Percentiles rank a stretch among this genome's conserved stretches.
phyloP scores from a whole-genome alignment of 306 rosid genomes.

The Lathyrus tuberosus region DNA sequence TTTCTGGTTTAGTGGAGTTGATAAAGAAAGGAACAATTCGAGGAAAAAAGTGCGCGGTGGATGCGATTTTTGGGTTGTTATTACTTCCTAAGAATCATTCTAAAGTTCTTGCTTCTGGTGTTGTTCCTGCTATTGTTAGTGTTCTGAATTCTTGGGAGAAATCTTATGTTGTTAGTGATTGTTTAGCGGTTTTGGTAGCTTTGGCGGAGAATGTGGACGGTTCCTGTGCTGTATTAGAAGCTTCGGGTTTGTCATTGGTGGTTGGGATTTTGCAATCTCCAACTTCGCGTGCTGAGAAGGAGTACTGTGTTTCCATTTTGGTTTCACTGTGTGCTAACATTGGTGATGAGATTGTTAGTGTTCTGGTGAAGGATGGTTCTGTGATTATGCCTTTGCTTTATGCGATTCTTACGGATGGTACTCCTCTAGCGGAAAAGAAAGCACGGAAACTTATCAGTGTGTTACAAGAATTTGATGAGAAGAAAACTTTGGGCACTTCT shows the following conservation, averaged over 20 bases:
- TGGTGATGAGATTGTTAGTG: constrained; percentile 50
- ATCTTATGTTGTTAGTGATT: constrained; percentile 47
- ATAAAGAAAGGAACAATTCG: constrained; percentile 52
- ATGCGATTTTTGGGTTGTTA: constrained; percentile 65
- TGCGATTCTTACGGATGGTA: constrained; percentile 54
- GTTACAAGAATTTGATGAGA: constrained; percentile 50
- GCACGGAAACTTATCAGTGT: constrained; percentile 57
- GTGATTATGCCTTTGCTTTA: constrained; percentile 56
- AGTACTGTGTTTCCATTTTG: constrained; percentile 63
- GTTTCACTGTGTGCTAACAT: constrained; percentile 58
- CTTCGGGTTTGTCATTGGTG: constrained; percentile 39
- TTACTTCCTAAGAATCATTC: constrained; percentile 46
- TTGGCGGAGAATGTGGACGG: constrained; percentile 61
- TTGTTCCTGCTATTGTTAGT: constrained; percentile 45
- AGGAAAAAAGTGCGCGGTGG: constrained; percentile 63
- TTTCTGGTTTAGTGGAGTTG: constrained; percentile 54
- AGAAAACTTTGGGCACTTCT: constrained; percentile 37
- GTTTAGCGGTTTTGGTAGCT: constrained; percentile 56
- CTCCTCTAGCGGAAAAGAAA: constrained; percentile 59
- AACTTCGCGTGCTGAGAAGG: constrained; percentile 40
- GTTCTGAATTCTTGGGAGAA: constrained; percentile 48
- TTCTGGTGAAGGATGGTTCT: constrained; percentile 45
- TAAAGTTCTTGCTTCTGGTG: constrained; percentile 54
- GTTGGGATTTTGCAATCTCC: constrained; percentile 35
- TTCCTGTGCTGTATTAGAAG: constrained; percentile 38